Conservation (phyloP, 257 asterid species). For the Solanum sitiens region DNA sequence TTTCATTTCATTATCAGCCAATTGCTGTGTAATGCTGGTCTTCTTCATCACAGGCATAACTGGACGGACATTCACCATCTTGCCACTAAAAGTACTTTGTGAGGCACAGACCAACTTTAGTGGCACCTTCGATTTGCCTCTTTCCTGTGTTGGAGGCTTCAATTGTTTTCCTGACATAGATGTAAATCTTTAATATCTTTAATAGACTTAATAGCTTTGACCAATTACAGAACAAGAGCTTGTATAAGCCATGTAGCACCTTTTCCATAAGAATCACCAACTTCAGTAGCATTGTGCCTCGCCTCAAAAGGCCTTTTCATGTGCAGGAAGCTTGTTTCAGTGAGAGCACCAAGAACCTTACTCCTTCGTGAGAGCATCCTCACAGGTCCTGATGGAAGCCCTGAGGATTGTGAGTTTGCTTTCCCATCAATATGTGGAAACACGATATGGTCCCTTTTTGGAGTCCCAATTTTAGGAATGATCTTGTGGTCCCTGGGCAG, state of each 20-base stretch:
- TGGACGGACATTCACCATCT: not conserved
- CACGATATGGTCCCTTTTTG: constrained; percentile 58
- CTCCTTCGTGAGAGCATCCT: constrained; percentile 18
- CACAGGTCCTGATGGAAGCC: constrained; percentile 5
- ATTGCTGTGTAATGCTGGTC: constrained; percentile 4
- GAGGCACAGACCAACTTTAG: constrained; percentile 6
- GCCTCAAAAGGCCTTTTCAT: constrained; percentile 5
- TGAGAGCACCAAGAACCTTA: constrained; percentile 31
- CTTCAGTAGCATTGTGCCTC: not conserved
- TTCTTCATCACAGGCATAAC: not conserved
- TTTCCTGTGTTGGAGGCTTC: constrained; percentile 18
- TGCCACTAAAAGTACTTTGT: constrained; percentile 10
- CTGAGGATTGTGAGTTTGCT: constrained; percentile 10
- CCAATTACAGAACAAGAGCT: constrained; percentile 8
- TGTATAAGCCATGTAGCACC: constrained; percentile 5
- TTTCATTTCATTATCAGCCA: constrained; percentile 22
- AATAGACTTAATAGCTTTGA: not conserved
- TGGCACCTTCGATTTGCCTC: constrained; percentile 4
- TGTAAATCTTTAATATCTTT: constrained; percentile 10
- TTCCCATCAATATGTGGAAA: constrained; percentile 34
- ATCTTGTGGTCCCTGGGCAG: constrained; percentile 53
- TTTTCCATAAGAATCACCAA: constrained; percentile 9
- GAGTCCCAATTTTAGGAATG: constrained; percentile 31
- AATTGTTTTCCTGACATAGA: constrained; percentile 5
- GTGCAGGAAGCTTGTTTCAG: constrained; percentile 2